Base-by-base conservation (phyloP, 768 basidiomycete genomes). In the Pholiota microspora region DNA sequence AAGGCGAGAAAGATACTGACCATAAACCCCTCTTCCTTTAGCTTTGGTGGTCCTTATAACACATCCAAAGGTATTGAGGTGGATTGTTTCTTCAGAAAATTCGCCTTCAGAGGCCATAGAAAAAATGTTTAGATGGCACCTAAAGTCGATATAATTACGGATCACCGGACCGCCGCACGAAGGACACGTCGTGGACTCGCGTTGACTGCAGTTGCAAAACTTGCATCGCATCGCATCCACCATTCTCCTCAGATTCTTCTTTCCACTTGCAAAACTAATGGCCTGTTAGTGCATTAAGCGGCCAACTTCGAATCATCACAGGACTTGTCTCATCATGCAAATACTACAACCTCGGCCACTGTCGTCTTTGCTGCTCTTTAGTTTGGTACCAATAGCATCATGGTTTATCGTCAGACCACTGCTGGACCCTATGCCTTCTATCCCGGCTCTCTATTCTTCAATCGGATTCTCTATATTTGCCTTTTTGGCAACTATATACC, bases 401-500 rank as follows among this genome's bases (percentile, higher is more conserved):
- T 92, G 89, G 87, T 86, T 92, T 64, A 74, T 92, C 29, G 60
- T 86, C 0, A 77, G 90, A 24, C 89, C 90, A 0, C 74, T 92
- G 3, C 71, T 92, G 5, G 82, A 85, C 55, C 89, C 89, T 0
- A 64, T 78, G 0, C 89, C 89, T 1, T 77, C 82, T 1, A 72
- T 92, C 10, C 89, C 89, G 2, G 84, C 84, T 0, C 72, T 98
- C 18, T 86, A 90, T 64, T 84, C 83, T 0, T 91, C 88, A 12
- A 60, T 94, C 46, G 94, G 95, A 0, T 87, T 96, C 70, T 87
- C 92, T 1, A 69, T 96, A 45, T 77, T 94, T 57, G 92, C 94
- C 0, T 87, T 96, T 53, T 65, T 92, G 9, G 82, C 84, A 2
- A 85, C 90, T 1, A 65, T 92, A 10, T 84, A 85, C 63, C 79